A percentile compares a stretch with the other conserved stretches of the same genome.
Conservation (phyloP, 163 green algal species). For the Scenedesmus sp. region DNA sequence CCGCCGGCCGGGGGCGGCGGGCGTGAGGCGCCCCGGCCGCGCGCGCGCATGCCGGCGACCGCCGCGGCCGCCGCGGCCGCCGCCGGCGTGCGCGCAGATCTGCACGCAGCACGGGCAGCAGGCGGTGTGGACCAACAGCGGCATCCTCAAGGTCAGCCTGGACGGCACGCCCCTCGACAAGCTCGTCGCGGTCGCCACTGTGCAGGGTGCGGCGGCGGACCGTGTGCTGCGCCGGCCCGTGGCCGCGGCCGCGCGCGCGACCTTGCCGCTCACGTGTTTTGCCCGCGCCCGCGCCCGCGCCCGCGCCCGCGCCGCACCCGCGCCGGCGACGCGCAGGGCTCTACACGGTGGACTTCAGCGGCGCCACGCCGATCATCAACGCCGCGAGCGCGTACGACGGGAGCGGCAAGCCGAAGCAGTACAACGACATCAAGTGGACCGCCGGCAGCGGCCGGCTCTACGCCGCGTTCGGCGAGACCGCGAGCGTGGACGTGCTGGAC, state of each 20-base stretch:
- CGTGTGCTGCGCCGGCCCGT: too few relatives aligned
- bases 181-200: conserved; percentile 35
- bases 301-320: not conserved
- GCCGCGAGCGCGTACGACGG: not conserved
- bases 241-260: not conserved
- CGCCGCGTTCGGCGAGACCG: conserved; percentile 4
- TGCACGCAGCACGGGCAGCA: conserved; percentile 20
- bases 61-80: too few relatives aligned
- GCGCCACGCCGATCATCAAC: conserved; percentile 14
- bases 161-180: conserved; percentile 26
- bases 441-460: conserved; percentile 14
- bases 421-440: conserved; percentile 41
- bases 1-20: too few relatives aligned
- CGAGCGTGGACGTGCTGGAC: conserved; percentile 17
- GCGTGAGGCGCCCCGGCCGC: too few relatives aligned
- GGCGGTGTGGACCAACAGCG: conserved; percentile 12
- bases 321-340: conserved; percentile 11
- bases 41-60: too few relatives aligned
- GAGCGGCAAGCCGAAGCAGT: conserved; percentile 27
- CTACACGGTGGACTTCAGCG: conserved; percentile 36
- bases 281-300: too few relatives aligned
- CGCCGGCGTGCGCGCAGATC: conserved; percentile 8
- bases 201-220: too few relatives aligned
- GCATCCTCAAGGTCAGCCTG: conserved; percentile 28
- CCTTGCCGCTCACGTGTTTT: too few relatives aligned